Conservation (phyloP, 352 stramenopile species). For the Nannochloropsis limnetica region DNA sequence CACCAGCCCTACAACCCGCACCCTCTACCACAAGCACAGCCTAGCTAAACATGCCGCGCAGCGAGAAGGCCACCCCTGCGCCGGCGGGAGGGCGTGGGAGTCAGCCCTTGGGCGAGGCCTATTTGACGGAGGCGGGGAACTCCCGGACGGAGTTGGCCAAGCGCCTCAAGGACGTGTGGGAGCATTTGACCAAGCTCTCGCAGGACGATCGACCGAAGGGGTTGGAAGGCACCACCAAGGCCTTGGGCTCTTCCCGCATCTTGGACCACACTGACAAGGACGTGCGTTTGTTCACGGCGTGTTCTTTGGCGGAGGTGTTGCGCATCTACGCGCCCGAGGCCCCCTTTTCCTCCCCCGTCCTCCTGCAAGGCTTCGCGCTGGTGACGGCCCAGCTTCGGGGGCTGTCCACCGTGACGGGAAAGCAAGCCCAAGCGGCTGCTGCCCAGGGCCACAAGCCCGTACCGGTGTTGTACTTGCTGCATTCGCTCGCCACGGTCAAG, state of each 20-base stretch:
- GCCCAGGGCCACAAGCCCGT: neutral
- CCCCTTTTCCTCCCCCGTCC: slow-evolving; percentile 49
- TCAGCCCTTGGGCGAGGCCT: neutral
- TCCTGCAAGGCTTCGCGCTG: slow-evolving; percentile 51
- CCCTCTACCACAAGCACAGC: too few relatives aligned
- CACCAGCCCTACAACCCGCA: neutral
- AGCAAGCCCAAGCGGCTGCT: slow-evolving; percentile 38
- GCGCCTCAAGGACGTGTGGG: slow-evolving; percentile 37
- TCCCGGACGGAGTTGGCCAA: slow-evolving; percentile 36
- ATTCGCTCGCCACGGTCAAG: slow-evolving; percentile 46
- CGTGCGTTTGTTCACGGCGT: slow-evolving; percentile 52
- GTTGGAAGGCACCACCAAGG: slow-evolving; percentile 44
- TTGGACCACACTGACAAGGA: slow-evolving; percentile 52
- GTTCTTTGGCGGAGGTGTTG: slow-evolving; percentile 56
- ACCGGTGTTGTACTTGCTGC: neutral
- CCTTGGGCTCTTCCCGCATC: slow-evolving; percentile 44
- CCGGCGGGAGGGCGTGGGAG: neutral
- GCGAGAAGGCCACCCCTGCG: neutral
- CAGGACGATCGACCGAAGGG: slow-evolving; percentile 49
- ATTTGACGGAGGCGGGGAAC: neutral
- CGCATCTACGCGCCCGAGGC: slow-evolving; percentile 56
- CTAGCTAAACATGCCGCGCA: neutral
- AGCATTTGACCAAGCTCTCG: slow-evolving; percentile 33
- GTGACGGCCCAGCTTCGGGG: slow-evolving; percentile 49
- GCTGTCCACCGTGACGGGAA: slow-evolving; percentile 39